phyloP scores from a whole-genome alignment of 768 basidiomycete species.

The Trametes sanguinea region DNA sequence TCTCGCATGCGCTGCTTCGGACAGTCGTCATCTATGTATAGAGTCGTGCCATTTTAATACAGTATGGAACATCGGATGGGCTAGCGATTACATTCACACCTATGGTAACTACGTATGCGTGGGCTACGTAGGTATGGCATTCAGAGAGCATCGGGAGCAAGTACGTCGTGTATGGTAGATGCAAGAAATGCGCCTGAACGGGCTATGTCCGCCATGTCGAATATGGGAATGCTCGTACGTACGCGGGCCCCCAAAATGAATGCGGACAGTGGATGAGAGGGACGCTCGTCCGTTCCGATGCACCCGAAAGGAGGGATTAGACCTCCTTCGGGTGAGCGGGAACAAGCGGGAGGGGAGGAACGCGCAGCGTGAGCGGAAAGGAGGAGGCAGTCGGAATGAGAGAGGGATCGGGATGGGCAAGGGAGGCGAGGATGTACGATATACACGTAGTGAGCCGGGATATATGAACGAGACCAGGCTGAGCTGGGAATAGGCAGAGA shows the following conservation, averaged over 20 bases:
- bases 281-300: not conserved
- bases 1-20: no score
- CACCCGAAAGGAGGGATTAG: not conserved
- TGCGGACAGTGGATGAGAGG: not conserved
- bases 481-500: not conserved
- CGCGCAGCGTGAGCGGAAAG: not conserved
- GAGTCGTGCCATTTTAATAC: no score
- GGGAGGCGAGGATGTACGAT: not conserved
- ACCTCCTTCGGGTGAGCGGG: not conserved
- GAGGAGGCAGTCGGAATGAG: not conserved
- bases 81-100: slow-evolving; percentile 3
- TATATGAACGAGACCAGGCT: not conserved
- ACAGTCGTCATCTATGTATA: no score
- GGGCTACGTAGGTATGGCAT: not conserved
- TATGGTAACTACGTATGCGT: not conserved
- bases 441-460: no score
- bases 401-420: not conserved
- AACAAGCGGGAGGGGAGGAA: not conserved
- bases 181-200: not conserved
- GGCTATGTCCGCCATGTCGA: not conserved
- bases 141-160: not conserved
- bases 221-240: not conserved
- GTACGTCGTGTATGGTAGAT: not conserved
- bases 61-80: not conserved
- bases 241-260: no score